Conservation (phyloP, 768 basidiomycete species). For the Leucosporidium yakuticum region DNA sequence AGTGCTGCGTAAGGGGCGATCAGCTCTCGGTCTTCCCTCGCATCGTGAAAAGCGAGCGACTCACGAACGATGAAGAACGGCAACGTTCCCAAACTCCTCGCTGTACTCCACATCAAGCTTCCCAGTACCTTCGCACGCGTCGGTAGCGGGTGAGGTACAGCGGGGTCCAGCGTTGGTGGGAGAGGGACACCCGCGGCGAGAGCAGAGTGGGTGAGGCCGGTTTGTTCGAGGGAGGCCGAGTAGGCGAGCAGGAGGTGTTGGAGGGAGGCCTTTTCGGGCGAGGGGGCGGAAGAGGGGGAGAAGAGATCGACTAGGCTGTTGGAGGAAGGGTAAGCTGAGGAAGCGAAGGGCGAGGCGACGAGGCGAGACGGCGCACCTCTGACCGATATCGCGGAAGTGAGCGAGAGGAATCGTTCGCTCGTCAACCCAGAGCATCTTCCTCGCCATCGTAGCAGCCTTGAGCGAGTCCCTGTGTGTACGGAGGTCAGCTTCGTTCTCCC, state of each 20-base stretch:
- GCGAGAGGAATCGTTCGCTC: slow-evolving; percentile 67
- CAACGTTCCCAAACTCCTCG: slow-evolving; percentile 42
- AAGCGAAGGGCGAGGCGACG: not conserved
- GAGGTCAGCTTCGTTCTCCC: not conserved
- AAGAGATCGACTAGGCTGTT: slow-evolving; percentile 27
- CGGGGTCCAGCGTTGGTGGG: slow-evolving; percentile 74
- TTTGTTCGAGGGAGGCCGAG: slow-evolving; percentile 72
- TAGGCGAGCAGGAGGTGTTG: slow-evolving; percentile 67
- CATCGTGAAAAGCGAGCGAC: no score
- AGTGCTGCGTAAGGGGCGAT: slow-evolving; percentile 47
- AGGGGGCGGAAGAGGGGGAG: slow-evolving; percentile 4
- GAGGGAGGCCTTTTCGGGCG: slow-evolving; percentile 8
- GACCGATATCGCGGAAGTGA: slow-evolving; percentile 76
- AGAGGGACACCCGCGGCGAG: slow-evolving; percentile 71
- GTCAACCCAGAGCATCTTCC: slow-evolving; percentile 85
- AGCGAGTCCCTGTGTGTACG: slow-evolving; percentile 66
- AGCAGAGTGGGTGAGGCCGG: slow-evolving; percentile 76
- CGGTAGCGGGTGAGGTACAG: slow-evolving; percentile 56
- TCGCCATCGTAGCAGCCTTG: slow-evolving; percentile 82
- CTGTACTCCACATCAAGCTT: no score
- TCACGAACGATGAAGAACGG: slow-evolving; percentile 76
- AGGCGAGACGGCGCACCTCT: slow-evolving; percentile 61
- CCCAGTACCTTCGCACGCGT: slow-evolving; percentile 49
- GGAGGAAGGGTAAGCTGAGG: not conserved
- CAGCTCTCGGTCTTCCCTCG: no score